These are phyloP conservation scores for Paralagenidium karlingii DNA, from an alignment of 352 stramenopile species.

Conservation along the genomic window DNA sequence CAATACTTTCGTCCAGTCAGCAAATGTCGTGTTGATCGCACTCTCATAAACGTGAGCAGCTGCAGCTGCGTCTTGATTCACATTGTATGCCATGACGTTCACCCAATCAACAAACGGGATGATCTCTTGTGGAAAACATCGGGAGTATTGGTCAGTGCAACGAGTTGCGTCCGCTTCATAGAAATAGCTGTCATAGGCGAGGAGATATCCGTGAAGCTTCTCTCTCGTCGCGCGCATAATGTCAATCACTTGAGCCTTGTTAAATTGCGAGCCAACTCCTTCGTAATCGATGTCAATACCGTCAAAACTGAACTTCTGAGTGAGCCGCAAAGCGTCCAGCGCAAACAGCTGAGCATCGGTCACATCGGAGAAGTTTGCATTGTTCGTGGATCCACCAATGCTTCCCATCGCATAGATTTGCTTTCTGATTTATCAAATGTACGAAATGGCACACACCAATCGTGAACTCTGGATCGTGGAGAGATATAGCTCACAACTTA, in stretches of 20 bases:
- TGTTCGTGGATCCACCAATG: conserved; percentile 65
- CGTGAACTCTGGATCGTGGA: background rate
- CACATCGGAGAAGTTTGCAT: conserved; percentile 34
- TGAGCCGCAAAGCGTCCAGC: conserved; percentile 23
- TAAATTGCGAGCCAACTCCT: conserved; percentile 42
- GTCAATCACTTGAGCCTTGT: conserved; percentile 23
- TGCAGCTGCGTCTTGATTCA: conserved; percentile 20
- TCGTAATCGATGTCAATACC: conserved; percentile 70
- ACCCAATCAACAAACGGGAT: conserved; percentile 55
- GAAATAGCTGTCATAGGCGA: conserved; percentile 69
- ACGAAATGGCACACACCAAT: background rate
- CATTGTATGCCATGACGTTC: conserved; percentile 81
- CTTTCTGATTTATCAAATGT: conserved; percentile 13
- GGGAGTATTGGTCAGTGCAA: too few species aligned
- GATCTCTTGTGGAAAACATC: conserved; percentile 43
- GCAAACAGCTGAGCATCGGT: conserved; percentile 31
- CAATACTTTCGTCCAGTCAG: conserved; percentile 28
- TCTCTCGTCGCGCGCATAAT: conserved; percentile 33
- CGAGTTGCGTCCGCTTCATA: conserved; percentile 19
- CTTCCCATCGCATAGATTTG: conserved; percentile 47
- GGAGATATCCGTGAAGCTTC: conserved; percentile 21
- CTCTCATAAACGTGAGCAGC: conserved; percentile 37
- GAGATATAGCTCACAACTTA: background rate
- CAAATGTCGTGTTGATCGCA: conserved; percentile 41
- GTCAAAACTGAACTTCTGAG: conserved; percentile 54